Base-by-base conservation (phyloP, 192 early-diverging fungal genomes). In the Coemansia pectinata region DNA sequence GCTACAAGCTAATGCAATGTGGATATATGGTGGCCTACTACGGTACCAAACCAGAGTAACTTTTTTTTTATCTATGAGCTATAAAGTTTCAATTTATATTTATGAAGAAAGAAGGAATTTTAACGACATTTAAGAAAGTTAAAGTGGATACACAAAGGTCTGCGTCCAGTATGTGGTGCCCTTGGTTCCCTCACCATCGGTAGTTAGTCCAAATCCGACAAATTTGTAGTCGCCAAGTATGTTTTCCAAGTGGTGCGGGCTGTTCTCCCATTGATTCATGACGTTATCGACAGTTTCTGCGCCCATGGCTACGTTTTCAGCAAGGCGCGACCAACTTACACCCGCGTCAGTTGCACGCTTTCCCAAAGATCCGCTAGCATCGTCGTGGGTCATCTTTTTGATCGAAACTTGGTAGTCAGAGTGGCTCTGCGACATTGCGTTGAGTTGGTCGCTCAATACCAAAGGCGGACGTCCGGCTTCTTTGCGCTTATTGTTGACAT, bases 1-100 rank as follows among this genome's bases (percentile, higher is more conserved):
- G 94, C 4, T 96, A 91, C 78, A 91, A 95, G 65, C 42, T 65
- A 48, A 69, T 66, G 45, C 62, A 72, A 8, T 44, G 70, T 38
- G 76, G 76, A 10, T 72, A 69, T 62, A 72, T 77, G 76, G 76
- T 77, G 0, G 52, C 63, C 12, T 77, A 69, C 59, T 65, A 65
- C 33, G 76, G 66, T 3, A 66, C 53, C 45, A 77, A 76, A 48
- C 74, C 74, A 10, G n/a, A 25, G 31, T 59, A 64, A 9, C n/a
- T 17, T 62, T 23, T 42, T 42, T 62, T 7, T 69, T 45, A 23
- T 48, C 12, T 15, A 36, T 48, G 29, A 23, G 19, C 5, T 14
- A 58, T 40, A 45, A 15, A 42, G 5, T 15, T 42, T 15, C 41
- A 44, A 68, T 60, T 33, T 60, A 3, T n/a, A 31, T 31, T 60